Evolutionary conservation across 441 rosid genomes (phyloP).

Genomic region (Mallotus japonicus): DNA sequence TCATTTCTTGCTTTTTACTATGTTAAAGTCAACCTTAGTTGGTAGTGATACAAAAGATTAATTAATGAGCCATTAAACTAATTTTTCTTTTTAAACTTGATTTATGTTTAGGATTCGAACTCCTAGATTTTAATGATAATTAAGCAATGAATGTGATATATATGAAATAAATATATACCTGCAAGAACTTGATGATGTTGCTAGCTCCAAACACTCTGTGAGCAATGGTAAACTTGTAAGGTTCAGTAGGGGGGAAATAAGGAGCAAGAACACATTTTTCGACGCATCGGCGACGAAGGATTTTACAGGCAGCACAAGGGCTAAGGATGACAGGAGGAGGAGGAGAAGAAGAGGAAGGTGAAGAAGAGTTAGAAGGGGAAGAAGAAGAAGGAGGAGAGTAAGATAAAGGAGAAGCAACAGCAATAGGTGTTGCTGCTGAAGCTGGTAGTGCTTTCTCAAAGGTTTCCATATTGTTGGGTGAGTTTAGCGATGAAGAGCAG

Average conservation of each 20-base stretch:
- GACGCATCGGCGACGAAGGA: slow-evolving; percentile 63
- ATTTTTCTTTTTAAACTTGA: too few species aligned
- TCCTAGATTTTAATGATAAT: too few species aligned
- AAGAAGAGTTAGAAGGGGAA: slow-evolving; percentile 10
- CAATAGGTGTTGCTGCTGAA: background rate
- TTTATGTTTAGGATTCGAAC: too few species aligned
- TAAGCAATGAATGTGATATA: background rate
- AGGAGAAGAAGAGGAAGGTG: slow-evolving; percentile 16
- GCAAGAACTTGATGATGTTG: slow-evolving; percentile 68
- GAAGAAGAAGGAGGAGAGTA: slow-evolving; percentile 12
- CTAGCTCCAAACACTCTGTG: slow-evolving; percentile 70
- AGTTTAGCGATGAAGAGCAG: too few species aligned
- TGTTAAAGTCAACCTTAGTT: background rate
- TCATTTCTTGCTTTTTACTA: background rate
- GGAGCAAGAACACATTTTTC: slow-evolving; percentile 67
- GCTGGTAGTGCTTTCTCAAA: slow-evolving; percentile 2
- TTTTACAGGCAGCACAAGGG: slow-evolving; percentile 80
- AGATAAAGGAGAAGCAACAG: slow-evolving; percentile 21
- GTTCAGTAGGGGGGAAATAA: slow-evolving; percentile 69
- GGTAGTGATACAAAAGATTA: background rate
- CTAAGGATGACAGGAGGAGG: slow-evolving; percentile 35
- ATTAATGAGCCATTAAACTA: too few species aligned
- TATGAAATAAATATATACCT: slow-evolving; percentile 31
- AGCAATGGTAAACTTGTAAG: slow-evolving; percentile 64
- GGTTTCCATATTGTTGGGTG: slow-evolving; percentile 22